phyloP scores from a whole-genome alignment of 495 filamentous ascomycete species.

The Parachaetomium inaequale region DNA sequence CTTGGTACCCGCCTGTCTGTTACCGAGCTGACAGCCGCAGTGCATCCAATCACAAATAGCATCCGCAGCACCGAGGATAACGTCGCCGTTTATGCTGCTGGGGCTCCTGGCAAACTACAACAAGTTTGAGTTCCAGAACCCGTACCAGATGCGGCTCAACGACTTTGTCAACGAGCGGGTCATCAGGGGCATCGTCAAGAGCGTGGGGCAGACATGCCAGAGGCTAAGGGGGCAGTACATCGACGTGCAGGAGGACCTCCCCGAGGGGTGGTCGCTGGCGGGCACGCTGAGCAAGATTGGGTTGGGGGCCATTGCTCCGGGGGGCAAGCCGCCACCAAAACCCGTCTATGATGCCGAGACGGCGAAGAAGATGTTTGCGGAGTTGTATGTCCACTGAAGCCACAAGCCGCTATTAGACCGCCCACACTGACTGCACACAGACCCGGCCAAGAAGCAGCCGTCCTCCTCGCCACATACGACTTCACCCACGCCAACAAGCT shows the following conservation, averaged over 20 bases:
- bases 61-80: slow-evolving; percentile 56
- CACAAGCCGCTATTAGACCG: background rate
- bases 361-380: slow-evolving; percentile 71
- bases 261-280: slow-evolving; percentile 82
- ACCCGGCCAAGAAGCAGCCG: slow-evolving; percentile 70
- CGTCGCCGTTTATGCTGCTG: slow-evolving; percentile 76
- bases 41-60: slow-evolving; percentile 70
- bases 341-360: slow-evolving; percentile 62
- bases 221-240: slow-evolving; percentile 70
- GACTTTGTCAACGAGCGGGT: slow-evolving; percentile 92
- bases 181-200: slow-evolving; percentile 76
- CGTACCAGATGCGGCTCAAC: slow-evolving; percentile 89
- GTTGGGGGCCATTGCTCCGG: slow-evolving; percentile 68
- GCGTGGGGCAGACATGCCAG: slow-evolving; percentile 67
- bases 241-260: slow-evolving; percentile 85
- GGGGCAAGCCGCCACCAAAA: slow-evolving; percentile 58
- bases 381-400: slow-evolving; percentile 38
- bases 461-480: slow-evolving; percentile 84
- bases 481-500: slow-evolving; percentile 94
- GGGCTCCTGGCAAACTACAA: slow-evolving; percentile 97
- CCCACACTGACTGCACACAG: slow-evolving; percentile 43
- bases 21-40: slow-evolving; percentile 41
- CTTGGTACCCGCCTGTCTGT: background rate
- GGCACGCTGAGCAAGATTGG: slow-evolving; percentile 82
- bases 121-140: slow-evolving; percentile 98